Conservation (phyloP, 306 rosid species). For the Vachellia pachyceras region DNA sequence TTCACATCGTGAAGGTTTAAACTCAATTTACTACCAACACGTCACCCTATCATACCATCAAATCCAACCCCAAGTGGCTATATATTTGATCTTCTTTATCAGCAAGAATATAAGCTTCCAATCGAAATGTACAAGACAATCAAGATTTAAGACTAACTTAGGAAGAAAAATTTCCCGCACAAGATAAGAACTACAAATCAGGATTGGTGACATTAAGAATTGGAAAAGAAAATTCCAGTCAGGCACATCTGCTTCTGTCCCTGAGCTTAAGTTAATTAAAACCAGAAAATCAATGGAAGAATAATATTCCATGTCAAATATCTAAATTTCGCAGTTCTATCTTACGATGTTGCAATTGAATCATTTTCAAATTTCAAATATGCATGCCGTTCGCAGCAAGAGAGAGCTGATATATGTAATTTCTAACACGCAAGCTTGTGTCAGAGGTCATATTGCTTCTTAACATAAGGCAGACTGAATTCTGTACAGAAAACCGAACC, state of each 20-base stretch:
- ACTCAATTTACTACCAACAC: neutral
- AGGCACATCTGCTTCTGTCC: neutral
- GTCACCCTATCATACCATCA: neutral
- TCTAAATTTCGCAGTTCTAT: neutral
- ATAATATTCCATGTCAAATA: neutral
- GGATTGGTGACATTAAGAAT: neutral
- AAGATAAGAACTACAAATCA: neutral
- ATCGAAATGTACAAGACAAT: constrained; percentile 1
- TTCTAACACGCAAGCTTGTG: neutral
- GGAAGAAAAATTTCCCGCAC: neutral
- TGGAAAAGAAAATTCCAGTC: neutral
- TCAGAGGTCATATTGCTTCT: constrained; percentile 12
- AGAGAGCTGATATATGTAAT: neutral
- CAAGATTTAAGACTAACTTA: constrained; percentile 4
- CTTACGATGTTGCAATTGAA: neutral
- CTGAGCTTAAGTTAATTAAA: constrained; percentile 6
- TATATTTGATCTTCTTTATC: neutral
- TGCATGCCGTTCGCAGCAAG: constrained; percentile 1
- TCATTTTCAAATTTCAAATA: neutral
- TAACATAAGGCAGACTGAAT: neutral
- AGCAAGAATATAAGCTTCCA: neutral
- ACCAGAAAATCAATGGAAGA: neutral
- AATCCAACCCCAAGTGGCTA: neutral
- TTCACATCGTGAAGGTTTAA: neutral
- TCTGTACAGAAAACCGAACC: constrained; percentile 22